Evolutionary conservation across 768 basidiomycete species (phyloP).

Genomic region (Trametes sanguinea): DNA sequence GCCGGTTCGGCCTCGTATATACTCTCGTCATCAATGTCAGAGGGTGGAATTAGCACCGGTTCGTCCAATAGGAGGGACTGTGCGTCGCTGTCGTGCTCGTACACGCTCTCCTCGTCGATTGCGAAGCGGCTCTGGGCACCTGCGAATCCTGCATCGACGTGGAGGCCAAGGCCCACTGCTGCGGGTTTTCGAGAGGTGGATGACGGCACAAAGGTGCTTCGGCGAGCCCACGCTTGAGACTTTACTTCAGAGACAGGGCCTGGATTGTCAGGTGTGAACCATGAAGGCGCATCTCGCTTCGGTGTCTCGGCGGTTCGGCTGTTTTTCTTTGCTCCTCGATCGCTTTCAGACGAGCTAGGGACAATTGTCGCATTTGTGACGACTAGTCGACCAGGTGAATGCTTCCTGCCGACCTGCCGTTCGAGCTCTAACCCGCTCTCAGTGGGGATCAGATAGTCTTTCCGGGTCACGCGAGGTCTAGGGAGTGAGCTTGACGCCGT

Average conservation of each 20-base stretch:
- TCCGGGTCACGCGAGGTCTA: neutral
- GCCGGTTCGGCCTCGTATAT: slow-evolving; percentile 9
- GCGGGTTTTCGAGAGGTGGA: neutral
- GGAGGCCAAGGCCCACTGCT: slow-evolving; percentile 15
- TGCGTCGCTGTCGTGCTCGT: slow-evolving; percentile 18
- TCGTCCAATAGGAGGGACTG: slow-evolving; percentile 6
- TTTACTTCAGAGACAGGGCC: neutral
- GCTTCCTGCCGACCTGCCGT: slow-evolving; percentile 14
- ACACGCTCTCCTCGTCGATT: slow-evolving; percentile 21
- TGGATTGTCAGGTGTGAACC: neutral
- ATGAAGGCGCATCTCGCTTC: neutral
- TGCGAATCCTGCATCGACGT: slow-evolving; percentile 4
- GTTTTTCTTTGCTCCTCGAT: neutral
- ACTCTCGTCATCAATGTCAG: slow-evolving; percentile 18
- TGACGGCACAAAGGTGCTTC: neutral
- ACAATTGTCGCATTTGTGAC: slow-evolving; percentile 30
- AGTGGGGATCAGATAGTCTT: neutral
- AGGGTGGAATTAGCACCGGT: neutral
- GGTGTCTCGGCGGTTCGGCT: slow-evolving; percentile 6
- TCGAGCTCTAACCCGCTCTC: slow-evolving; percentile 32
- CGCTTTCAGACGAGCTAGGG: slow-evolving; percentile 30
- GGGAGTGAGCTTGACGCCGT: slow-evolving; percentile 1
- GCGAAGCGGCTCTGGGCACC: neutral
- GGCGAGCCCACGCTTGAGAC: neutral
- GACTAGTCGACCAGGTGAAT: slow-evolving; percentile 23